Evolutionary conservation across 2,329 filamentous ascomycete genomes (phyloP), one percentile per base, ranked within the genome.

Genomic region (Talaromyces marneffei): DNA sequence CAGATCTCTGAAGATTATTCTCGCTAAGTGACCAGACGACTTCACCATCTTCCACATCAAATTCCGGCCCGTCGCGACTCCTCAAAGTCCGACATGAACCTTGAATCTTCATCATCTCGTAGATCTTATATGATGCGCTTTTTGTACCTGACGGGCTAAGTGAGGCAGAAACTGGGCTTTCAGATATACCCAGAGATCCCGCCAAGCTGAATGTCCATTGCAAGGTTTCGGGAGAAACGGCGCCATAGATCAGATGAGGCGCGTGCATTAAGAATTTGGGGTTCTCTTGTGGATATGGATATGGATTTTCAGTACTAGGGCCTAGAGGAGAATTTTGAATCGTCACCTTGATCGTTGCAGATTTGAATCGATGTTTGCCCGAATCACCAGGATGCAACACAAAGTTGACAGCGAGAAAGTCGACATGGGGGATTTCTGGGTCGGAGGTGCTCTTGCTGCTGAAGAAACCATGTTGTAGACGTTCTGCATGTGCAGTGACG

Each of bases 21-120:
- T 82, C 80, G 59, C 80, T 78, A 1, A 82, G 70, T 4, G 80
- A 80, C 80, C 79, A 82, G 14, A 82, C 74, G 8, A 81, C 72
- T 63, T 78, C 76, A 2, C 73, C 78, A 48, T 78, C 76, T 53
- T 79, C 76, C 3, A 77, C 67, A 56, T 78, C 75, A 57, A 73
- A 77, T 8, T 72, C 65, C 4, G 65, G 68, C 14, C 73, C 75
- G 5, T 68, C 63, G 5, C 71, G 66, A 50, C 72, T 77, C 44
- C 71, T 72, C 31, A 75, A 62, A 1, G 77, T 77, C 12, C 79
- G 75, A 9, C 76, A 70, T 0, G 78, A 80, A 9, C 79, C 79
- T 65, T 81, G 79, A 27, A 80, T 79, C 55, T 76, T 74, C 76
- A 81, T 79, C 79, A 80, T 80, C 61, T 80, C 77, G 62, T 77